Evolutionary conservation across 805 yeast species (phyloP), one percentile per base, ranked within the genome.

Genomic region (Candida khao-thaluensis): DNA sequence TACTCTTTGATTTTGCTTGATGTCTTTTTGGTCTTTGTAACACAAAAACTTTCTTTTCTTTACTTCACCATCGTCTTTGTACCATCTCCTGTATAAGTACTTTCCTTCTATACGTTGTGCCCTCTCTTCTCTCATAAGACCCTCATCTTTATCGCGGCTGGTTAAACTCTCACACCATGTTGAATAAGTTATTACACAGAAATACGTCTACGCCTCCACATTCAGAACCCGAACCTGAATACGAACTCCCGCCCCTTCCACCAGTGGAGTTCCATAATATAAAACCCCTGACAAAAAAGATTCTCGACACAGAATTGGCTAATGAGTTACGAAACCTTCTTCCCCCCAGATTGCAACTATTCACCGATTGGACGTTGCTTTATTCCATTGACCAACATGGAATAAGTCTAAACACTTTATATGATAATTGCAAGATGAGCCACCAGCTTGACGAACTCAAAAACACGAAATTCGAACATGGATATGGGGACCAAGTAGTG

Each of bases 351-450:
- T 66, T 85, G 27, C 96, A 88, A 57, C 68, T 91, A 17, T 77
- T 77, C 44, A 81, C 83, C 26, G 74, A 74, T 5, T 93, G 98
- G 99, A 61, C 72, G 5, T 60, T 93, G 35, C 59, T 81, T 2
- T 91, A 90, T 56, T 82, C 93, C n/a, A 62, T 87, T 44, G 97
- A 90, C 50, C 96, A 88, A 59, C 86, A 89, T 57, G 99, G 99
- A 0, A 82, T 95, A 0, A 85, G 96, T 0, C 59, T 91, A 38
- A 79, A 76, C 42, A 89, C 98, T 0, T 60, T 93, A 12, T 91
- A 90, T 56, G 64, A 74, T 11, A 66, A 71, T 32, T 60, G 77
- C 40, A 65, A 65, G 32, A 83, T 84, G 0, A 66, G 57, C 7
- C 48, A 54, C 41, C 72, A 69, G 38, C 38, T 52, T 23, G 35